A percentile compares a stretch with the other conserved stretches of the same genome.
phyloP scores from a whole-genome alignment of 495 filamentous ascomycete species.

The Neurospora sp. region DNA sequence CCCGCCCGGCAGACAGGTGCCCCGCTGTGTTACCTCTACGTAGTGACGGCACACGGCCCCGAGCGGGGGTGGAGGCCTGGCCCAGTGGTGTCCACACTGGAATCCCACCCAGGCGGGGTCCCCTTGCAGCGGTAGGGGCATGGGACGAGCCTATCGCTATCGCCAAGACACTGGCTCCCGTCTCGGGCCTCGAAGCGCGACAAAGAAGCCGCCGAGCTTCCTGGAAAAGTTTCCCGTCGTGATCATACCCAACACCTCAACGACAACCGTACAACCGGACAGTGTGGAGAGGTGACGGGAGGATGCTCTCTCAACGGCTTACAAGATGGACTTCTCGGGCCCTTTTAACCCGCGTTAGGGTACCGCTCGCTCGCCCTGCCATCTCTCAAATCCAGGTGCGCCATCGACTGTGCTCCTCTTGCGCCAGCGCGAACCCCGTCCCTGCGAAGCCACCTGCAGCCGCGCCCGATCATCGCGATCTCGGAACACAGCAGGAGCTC shows the following conservation, averaged over 20 bases:
- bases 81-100: background rate
- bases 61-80: background rate
- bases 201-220: background rate
- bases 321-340: conserved; percentile 10
- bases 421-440: conserved; percentile 10
- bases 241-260: background rate
- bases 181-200: background rate
- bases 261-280: background rate
- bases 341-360: conserved; percentile 1
- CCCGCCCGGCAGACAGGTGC: background rate
- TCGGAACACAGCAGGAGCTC: conserved; percentile 62
- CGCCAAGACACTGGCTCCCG: background rate
- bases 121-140: conserved; percentile 9
- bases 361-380: background rate
- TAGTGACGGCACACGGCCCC: background rate
- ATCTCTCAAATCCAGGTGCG: background rate
- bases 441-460: conserved; percentile 16
- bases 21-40: background rate
- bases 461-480: conserved; percentile 54
- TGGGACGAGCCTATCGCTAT: background rate
- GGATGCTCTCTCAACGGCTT: conserved; percentile 17
- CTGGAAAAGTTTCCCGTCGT: conserved; percentile 4
- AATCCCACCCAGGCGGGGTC: background rate
- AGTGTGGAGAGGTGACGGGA: conserved; percentile 4
- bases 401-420: conserved; percentile 23